Evolutionary conservation across 306 rosid genomes (phyloP).

Genomic region (Cyamopsis tetragonoloba): DNA sequence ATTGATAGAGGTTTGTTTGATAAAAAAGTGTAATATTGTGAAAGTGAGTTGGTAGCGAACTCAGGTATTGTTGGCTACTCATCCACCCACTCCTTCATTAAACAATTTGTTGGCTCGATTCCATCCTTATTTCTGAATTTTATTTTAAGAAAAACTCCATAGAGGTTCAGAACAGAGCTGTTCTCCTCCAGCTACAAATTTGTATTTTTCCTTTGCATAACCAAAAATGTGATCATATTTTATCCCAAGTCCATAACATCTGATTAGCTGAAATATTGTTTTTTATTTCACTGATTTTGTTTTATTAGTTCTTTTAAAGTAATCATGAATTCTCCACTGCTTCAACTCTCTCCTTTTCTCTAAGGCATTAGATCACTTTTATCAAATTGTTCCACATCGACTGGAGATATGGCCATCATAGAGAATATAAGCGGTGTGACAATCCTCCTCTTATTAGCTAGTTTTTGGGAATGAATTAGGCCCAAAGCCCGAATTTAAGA

Average conservation of each 20-base stretch:
- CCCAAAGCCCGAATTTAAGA: no score
- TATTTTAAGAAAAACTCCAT: neutral
- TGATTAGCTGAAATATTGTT: neutral
- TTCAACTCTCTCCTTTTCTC: neutral
- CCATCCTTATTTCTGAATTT: neutral
- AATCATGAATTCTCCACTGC: neutral
- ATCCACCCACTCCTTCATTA: neutral
- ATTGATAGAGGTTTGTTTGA: neutral
- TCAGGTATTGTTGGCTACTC: neutral
- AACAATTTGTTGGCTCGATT: neutral
- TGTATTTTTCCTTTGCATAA: neutral
- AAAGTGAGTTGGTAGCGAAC: neutral
- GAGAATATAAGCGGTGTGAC: no score
- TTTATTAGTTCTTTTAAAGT: neutral
- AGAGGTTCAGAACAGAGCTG: neutral
- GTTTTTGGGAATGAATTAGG: no score
- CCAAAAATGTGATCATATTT: neutral
- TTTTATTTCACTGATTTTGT: constrained; percentile 5
- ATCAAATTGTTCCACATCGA: no score
- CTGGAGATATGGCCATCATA: no score
- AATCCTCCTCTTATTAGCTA: no score
- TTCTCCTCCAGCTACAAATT: neutral
- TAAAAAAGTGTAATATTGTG: constrained; percentile 5
- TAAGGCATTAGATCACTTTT: neutral
- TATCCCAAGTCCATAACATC: neutral